These are phyloP conservation scores for Rubroboletus pulcherrimus DNA, from an alignment of 768 basidiomycete genomes.

Conservation along the genomic window DNA sequence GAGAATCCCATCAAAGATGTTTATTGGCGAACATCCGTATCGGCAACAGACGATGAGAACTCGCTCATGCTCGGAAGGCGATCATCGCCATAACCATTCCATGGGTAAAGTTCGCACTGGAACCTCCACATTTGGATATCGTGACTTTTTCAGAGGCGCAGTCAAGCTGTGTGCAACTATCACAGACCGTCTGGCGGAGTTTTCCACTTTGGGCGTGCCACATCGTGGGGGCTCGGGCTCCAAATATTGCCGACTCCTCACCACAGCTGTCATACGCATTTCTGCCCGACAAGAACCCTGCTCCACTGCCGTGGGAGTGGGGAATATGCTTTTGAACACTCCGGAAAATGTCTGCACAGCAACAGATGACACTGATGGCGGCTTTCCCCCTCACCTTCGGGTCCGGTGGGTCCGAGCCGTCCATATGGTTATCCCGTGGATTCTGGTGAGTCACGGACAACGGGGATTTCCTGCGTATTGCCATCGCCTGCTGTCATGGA, in stretches of 20 bases:
- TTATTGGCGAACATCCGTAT: neutral
- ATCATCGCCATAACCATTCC: slow-evolving; percentile 10
- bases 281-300: too few species aligned
- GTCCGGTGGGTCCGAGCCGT: neutral
- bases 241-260: neutral
- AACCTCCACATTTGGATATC: neutral
- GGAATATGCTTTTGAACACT: neutral
- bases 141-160: slow-evolving; percentile 1
- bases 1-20: neutral
- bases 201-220: slow-evolving; percentile 12
- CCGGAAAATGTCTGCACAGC: neutral
- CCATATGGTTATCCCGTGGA: neutral
- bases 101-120: slow-evolving; percentile 4
- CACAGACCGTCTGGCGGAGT: neutral
- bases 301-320: too few species aligned
- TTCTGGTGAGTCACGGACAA: neutral
- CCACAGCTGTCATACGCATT: neutral
- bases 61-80: slow-evolving; percentile 2
- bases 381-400: neutral
- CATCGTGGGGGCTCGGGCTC: neutral
- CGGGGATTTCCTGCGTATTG: slow-evolving; percentile 7
- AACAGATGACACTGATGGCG: neutral
- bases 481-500: slow-evolving; percentile 6
- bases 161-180: slow-evolving; percentile 13
- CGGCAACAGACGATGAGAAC: neutral